A percentile compares a stretch with the other conserved stretches of the same genome.
phyloP scores from a whole-genome alignment of 495 filamentous ascomycete genomes.

The Penicillium longicatenatum region DNA sequence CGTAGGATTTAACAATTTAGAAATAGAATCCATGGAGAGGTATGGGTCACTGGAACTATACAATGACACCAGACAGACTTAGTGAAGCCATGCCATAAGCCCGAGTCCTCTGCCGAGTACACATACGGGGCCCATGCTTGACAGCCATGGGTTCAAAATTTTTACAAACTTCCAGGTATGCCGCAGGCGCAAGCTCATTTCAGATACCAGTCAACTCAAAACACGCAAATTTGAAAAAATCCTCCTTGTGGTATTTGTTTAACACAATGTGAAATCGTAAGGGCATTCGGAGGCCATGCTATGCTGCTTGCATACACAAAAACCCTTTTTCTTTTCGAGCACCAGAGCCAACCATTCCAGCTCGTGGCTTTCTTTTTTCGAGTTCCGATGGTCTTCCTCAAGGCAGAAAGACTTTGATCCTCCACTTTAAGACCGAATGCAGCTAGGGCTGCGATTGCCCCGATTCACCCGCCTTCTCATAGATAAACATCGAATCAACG shows the following conservation, averaged over 20 bases:
- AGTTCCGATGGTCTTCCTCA: conserved; percentile 35
- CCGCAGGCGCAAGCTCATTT: neutral
- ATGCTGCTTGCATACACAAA: conserved; percentile 48
- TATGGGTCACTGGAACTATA: neutral
- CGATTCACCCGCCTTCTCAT: conserved; percentile 36
- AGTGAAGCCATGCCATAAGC: neutral
- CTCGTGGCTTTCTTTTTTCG: conserved; percentile 31
- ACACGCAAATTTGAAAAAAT: conserved; percentile 24
- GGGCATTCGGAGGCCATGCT: conserved; percentile 46
- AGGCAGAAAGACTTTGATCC: conserved; percentile 28
- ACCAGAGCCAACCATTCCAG: conserved; percentile 21
- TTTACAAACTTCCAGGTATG: neutral
- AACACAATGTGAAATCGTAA: conserved; percentile 46
- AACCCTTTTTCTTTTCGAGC: conserved; percentile 43
- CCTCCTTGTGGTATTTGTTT: conserved; percentile 47
- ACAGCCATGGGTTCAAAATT: neutral
- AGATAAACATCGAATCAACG: conserved; percentile 36
- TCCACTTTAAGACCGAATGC: conserved; percentile 36
- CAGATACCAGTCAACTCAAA: neutral
- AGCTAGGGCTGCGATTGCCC: conserved; percentile 38
- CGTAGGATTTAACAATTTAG: conserved; percentile 6
- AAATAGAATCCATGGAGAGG: neutral
- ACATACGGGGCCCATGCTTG: neutral
- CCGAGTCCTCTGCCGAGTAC: neutral
- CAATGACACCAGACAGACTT: neutral